Conservation (phyloP, 306 rosid species). For the Arachis stenosperma region DNA sequence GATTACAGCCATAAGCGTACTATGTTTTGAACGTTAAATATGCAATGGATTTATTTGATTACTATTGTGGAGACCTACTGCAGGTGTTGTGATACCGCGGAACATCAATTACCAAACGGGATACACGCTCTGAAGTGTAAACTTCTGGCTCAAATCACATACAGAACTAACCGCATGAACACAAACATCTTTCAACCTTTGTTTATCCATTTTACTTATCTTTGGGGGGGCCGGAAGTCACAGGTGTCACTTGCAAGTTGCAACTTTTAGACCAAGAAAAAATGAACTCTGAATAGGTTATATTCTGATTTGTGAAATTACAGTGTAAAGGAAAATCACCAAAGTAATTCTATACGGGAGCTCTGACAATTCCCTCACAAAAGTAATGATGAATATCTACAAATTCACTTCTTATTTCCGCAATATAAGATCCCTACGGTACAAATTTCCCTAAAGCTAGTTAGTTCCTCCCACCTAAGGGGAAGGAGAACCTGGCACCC, state of each 20-base stretch:
- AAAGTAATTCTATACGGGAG: slow-evolving; percentile 11
- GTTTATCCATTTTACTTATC: neutral
- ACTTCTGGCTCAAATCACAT: neutral
- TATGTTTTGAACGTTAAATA: slow-evolving; percentile 7
- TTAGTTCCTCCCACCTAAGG: slow-evolving; percentile 25
- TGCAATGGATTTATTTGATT: neutral
- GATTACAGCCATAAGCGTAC: neutral
- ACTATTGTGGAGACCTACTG: neutral
- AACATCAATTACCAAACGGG: neutral
- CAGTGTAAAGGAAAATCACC: neutral
- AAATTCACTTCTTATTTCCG: slow-evolving; percentile 37
- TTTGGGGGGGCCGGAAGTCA: neutral
- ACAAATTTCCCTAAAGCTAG: slow-evolving; percentile 48
- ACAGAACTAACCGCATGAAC: neutral
- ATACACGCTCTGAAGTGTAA: neutral
- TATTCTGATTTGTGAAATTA: slow-evolving; percentile 12
- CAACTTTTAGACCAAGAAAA: neutral
- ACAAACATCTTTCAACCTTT: neutral
- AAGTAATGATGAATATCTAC: slow-evolving; percentile 35
- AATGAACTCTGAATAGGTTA: neutral
- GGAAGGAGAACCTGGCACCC: slow-evolving; percentile 35
- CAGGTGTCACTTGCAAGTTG: neutral
- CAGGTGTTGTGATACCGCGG: neutral
- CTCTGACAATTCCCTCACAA: neutral
- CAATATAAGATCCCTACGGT: slow-evolving; percentile 40